Evolutionary conservation across 192 early-diverging fungal genomes (phyloP).

Genomic region (Rhizophagus clarus): DNA sequence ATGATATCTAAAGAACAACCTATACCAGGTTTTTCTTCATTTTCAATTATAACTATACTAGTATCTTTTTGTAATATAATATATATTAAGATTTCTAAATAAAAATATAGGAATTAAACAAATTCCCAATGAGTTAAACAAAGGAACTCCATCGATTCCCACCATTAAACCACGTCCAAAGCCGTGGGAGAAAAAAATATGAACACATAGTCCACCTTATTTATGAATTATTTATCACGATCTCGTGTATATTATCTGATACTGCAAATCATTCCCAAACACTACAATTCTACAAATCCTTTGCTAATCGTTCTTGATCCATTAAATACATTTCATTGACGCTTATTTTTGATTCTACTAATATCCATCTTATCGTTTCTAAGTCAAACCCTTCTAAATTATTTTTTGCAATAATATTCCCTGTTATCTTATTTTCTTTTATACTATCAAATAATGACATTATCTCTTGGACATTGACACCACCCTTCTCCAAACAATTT

Average conservation of each 20-base stretch:
- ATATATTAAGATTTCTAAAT: not conserved
- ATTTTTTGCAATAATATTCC: not conserved
- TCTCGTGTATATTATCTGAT: no score
- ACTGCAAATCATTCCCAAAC: not conserved
- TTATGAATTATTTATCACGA: not conserved
- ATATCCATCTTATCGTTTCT: not conserved
- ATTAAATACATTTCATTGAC: not conserved
- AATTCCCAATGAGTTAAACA: slow-evolving; percentile 44
- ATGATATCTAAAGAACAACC: slow-evolving; percentile 45
- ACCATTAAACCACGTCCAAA: slow-evolving; percentile 32
- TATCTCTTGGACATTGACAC: not conserved
- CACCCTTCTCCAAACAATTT: not conserved
- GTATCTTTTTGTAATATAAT: not conserved
- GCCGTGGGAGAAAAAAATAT: not conserved
- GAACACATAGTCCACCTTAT: not conserved
- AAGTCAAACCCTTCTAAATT: not conserved
- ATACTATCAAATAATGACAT: not conserved
- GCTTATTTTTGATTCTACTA: not conserved
- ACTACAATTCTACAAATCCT: not conserved
- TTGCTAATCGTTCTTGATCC: not conserved
- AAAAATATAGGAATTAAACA: slow-evolving; percentile 38
- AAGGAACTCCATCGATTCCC: slow-evolving; percentile 39
- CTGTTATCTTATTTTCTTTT: not conserved
- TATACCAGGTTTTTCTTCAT: slow-evolving; percentile 40
- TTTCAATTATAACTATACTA: not conserved